Evolutionary conservation across 169 alveolate genomes (phyloP), one percentile per base, ranked within the genome.

Genomic region (Sarcocystis neurona): DNA sequence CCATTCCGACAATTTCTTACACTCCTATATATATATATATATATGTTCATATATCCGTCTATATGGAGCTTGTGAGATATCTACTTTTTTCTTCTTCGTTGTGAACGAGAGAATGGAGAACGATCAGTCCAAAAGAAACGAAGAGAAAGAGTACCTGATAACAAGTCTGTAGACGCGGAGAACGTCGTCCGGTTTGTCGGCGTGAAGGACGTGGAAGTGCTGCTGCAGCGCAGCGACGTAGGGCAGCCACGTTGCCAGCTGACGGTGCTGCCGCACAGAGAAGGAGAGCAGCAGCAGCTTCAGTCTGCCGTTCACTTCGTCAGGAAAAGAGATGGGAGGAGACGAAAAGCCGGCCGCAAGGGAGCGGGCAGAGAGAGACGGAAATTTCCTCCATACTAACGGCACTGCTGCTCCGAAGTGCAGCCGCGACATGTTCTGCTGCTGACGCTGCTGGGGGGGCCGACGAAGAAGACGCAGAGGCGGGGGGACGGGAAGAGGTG

Each of bases 361-460:
- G 0, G 75, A 63, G 75, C 32, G 75, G 2, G 44, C 75, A 43
- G 44, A n/a, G 0, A 63, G 20, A 5, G 75, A 63, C 27, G 75
- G 75, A n/a, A 63, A 63, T 6, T 1, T 1, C 37, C 75, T 37
- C 3, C 27, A 63, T 18, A 63, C 75, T 6, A 63, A 5, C 41
- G 75, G 75, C 41, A 63, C 75, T n/a, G 75, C 75, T 4, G 75
- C 75, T 4, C 75, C 75, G 12, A 63, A 63, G 75, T 63, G 75
- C 46, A 63, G 75, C 27, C 32, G 75, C 34, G 75, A 37, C 75
- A 63, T 63, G n/a, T n/a, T n/a, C n/a, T n/a, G n/a, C n/a, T n/a
- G n/a, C n/a, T n/a, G n/a, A n/a, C n/a, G n/a, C n/a, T n/a, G n/a
- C n/a, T n/a, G n/a, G n/a, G n/a, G n/a, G n/a, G n/a, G n/a, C n/a